Percentiles rank a stretch among this genome's conserved stretches.
Evolutionary conservation across 805 yeast species (phyloP).

Genomic region (Starmerella bombicola): DNA sequence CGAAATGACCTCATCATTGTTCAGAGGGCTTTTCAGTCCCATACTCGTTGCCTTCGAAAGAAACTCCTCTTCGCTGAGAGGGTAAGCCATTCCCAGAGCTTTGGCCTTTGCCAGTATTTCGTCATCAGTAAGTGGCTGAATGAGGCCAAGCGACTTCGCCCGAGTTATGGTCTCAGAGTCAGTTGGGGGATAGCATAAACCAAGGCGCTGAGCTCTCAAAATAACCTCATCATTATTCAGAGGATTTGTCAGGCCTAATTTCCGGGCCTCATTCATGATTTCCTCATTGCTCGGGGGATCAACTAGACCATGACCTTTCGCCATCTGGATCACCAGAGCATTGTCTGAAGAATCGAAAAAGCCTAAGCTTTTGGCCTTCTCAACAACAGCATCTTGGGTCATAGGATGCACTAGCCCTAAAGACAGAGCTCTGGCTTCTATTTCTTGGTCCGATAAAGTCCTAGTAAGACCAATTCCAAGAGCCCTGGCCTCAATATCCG

Average conservation of each 20-base stretch:
- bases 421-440: slow-evolving; percentile 21
- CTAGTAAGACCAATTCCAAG: slow-evolving; percentile 6
- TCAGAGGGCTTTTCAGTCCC: not conserved
- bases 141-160: not conserved
- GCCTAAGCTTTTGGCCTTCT: slow-evolving; percentile 23
- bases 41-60: not conserved
- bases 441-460: slow-evolving; percentile 5
- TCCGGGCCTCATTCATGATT: slow-evolving; percentile 52
- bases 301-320: slow-evolving; percentile 21
- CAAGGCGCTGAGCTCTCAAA: slow-evolving; percentile 21
- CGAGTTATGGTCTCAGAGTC: slow-evolving; percentile 5
- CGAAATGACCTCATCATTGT: not conserved
- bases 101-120: slow-evolving; percentile 9
- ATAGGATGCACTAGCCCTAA: slow-evolving; percentile 12
- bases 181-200: slow-evolving; percentile 18
- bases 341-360: slow-evolving; percentile 7
- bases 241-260: slow-evolving; percentile 49
- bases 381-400: slow-evolving; percentile 29
- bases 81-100: slow-evolving; percentile 13
- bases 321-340: slow-evolving; percentile 12
- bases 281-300: slow-evolving; percentile 14
- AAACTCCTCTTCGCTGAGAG: slow-evolving; percentile 3
- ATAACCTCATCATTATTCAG: slow-evolving; percentile 45
- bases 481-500: slow-evolving; percentile 13
- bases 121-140: slow-evolving; percentile 7